Conservation (phyloP, 768 basidiomycete species). For the Coprinellus aureogranulatus region DNA sequence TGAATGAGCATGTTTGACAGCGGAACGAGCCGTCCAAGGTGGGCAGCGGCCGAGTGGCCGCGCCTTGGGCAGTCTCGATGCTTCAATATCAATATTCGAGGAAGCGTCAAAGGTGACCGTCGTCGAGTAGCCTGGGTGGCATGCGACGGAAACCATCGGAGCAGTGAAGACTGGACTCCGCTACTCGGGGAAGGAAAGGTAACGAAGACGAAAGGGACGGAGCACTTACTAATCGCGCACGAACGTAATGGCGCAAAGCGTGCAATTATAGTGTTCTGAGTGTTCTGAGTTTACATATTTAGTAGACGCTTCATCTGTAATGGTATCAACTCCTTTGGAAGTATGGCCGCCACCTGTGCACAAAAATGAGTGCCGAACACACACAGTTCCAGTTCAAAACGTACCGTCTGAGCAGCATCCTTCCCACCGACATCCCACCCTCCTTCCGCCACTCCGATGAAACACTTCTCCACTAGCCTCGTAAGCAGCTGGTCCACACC, state of each 20-base stretch:
- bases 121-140: not conserved
- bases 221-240: not conserved
- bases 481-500: conserved; percentile 54
- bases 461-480: conserved; percentile 54
- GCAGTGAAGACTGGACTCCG: conserved; percentile 1
- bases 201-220: not conserved
- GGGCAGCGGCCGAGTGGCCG: conserved; percentile 16
- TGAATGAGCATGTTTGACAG: conserved; percentile 64
- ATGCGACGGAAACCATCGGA: not conserved
- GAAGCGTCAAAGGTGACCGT: conserved; percentile 25
- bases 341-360: conserved; percentile 32
- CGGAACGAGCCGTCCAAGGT: conserved; percentile 64
- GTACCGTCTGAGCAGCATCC: conserved; percentile 58
- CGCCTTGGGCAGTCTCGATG: conserved; percentile 49
- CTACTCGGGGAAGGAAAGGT: not conserved
- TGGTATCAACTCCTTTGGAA: conserved; percentile 35
- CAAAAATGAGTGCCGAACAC: not conserved
- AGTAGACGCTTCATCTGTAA: conserved; percentile 21
- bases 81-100: conserved; percentile 53
- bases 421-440: conserved; percentile 90
- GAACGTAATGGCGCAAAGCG: not conserved
- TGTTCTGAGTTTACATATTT: not conserved
- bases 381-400: conserved; percentile 20
- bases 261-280: no score
- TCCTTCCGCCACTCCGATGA: conserved; percentile 64